phyloP scores from a whole-genome alignment of 345 rosid species.

The Acer campestre region DNA sequence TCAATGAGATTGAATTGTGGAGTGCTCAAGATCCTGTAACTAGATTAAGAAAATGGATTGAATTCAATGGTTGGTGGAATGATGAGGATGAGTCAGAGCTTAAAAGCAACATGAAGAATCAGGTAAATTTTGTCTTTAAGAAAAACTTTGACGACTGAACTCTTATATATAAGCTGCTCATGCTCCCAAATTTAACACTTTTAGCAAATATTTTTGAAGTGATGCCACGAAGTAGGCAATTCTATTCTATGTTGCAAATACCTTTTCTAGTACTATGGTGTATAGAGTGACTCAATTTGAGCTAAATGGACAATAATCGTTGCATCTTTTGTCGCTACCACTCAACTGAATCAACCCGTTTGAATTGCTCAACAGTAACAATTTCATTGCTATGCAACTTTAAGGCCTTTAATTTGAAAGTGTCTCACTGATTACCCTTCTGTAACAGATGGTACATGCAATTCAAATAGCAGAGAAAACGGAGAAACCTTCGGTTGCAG shows the following conservation, averaged over 20 bases:
- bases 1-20: slow-evolving; percentile 78
- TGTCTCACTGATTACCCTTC: background rate
- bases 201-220: background rate
- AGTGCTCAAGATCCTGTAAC: slow-evolving; percentile 61
- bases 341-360: no score
- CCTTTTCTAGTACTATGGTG: background rate
- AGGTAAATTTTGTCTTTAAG: slow-evolving; percentile 44
- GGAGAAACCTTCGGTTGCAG: slow-evolving; percentile 65
- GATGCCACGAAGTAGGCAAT: background rate
- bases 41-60: slow-evolving; percentile 75
- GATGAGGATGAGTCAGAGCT: slow-evolving; percentile 59
- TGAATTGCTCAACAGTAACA: background rate
- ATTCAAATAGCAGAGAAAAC: slow-evolving; percentile 73
- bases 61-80: slow-evolving; percentile 81
- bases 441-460: slow-evolving; percentile 65
- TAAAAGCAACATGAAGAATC: slow-evolving; percentile 57
- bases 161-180: background rate
- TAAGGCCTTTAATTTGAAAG: slow-evolving; percentile 3
- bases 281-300: background rate
- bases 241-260: background rate
- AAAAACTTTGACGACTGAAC: background rate
- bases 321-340: background rate
- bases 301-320: no score
- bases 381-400: background rate
- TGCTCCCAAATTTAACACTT: background rate